A percentile compares a stretch with the other conserved stretches of the same genome.
phyloP scores from a whole-genome alignment of 805 yeast genomes.

The Saccharomycopsis sp. region DNA sequence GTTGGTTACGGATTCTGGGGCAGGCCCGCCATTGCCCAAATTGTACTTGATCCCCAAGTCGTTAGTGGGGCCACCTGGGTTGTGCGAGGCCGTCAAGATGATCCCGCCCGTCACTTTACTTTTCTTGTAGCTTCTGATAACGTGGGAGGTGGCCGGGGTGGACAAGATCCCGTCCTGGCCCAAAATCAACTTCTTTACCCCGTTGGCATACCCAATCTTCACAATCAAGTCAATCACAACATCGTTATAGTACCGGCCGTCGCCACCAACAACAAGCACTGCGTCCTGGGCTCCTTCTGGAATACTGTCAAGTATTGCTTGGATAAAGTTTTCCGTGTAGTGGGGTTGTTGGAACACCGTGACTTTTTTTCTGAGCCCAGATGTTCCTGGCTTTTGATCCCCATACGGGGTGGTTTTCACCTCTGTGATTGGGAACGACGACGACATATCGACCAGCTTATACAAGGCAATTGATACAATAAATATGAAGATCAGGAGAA shows the following conservation, averaged over 20 bases:
- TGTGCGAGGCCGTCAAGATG: conserved; percentile 91
- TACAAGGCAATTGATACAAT: no score
- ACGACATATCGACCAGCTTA: no score
- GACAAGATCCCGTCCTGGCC: conserved; percentile 86
- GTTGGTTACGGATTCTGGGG: conserved; percentile 91
- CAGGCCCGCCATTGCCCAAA: conserved; percentile 94
- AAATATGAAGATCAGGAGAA: no score
- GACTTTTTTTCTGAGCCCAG: conserved; percentile 91
- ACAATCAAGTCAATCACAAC: conserved; percentile 74
- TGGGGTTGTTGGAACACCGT: conserved; percentile 67
- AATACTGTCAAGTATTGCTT: conserved; percentile 72
- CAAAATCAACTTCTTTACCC: conserved; percentile 72
- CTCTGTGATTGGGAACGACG: conserved; percentile 22
- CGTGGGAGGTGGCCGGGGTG: conserved; percentile 94
- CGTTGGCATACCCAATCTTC: conserved; percentile 82
- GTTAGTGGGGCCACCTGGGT: conserved; percentile 91
- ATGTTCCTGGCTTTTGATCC: conserved; percentile 97
- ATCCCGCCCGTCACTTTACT: conserved; percentile 81
- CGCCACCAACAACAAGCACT: conserved; percentile 89
- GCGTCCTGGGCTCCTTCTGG: conserved; percentile 80
- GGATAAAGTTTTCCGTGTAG: conserved; percentile 92
- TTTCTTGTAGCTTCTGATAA: conserved; percentile 58
- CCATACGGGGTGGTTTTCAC: conserved; percentile 65
- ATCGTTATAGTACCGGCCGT: conserved; percentile 87
- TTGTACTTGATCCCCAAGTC: conserved; percentile 96